These are phyloP conservation scores for Malus hybrid DNA, from an alignment of 331 rosid species.

Conservation along the genomic window DNA sequence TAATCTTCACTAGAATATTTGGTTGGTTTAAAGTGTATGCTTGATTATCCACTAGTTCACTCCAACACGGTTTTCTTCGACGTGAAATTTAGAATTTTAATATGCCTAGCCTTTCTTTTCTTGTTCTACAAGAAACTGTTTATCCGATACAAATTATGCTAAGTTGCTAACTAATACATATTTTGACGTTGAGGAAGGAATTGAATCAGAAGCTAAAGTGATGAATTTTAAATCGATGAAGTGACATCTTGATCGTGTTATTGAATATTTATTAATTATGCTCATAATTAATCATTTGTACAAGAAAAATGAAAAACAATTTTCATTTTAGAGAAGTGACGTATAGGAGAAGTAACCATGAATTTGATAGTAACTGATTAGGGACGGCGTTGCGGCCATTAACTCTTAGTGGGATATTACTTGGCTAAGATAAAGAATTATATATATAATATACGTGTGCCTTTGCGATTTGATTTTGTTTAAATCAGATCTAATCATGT, in stretches of 20 bases:
- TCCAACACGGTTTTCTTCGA: neutral
- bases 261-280: neutral
- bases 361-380: neutral
- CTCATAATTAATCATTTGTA: neutral
- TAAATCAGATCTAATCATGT: neutral
- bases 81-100: neutral
- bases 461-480: neutral
- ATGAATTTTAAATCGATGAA: neutral
- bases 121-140: neutral
- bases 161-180: neutral
- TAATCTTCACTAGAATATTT: conserved; percentile 3
- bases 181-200: conserved; percentile 1
- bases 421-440: no score
- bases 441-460: neutral
- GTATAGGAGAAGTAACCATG: neutral
- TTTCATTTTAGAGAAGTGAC: neutral
- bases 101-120: neutral
- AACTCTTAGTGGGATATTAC: neutral
- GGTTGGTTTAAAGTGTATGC: conserved; percentile 5
- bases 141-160: neutral
- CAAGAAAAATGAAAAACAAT: neutral
- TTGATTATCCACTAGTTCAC: conserved; percentile 1
- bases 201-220: conserved; percentile 1
- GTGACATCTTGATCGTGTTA: neutral
- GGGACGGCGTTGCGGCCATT: neutral